Conservation (phyloP, 2,329 filamentous ascomycete genomes). For the Biscogniauxia mediterranea region DNA sequence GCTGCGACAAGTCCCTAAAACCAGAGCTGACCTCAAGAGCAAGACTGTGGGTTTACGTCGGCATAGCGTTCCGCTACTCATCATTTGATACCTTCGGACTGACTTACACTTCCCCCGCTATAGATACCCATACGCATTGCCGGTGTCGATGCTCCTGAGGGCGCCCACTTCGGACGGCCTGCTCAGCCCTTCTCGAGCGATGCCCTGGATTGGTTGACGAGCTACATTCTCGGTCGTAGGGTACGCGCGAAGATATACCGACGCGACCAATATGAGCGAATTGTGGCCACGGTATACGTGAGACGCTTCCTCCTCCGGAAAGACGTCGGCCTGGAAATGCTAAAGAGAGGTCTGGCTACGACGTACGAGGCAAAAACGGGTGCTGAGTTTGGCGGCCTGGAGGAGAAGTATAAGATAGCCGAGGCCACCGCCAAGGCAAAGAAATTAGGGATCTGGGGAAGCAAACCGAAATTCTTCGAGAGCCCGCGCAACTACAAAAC, state of each 20-base stretch:
- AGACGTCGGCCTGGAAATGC: slow-evolving; percentile 88
- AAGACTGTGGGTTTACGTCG: slow-evolving; percentile 64
- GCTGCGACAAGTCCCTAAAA: slow-evolving; percentile 71
- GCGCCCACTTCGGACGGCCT: slow-evolving; percentile 85
- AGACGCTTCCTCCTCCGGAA: slow-evolving; percentile 65
- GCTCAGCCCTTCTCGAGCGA: slow-evolving; percentile 83
- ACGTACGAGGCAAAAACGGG: slow-evolving; percentile 92
- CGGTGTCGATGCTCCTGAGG: slow-evolving; percentile 89
- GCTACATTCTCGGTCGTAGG: slow-evolving; percentile 67
- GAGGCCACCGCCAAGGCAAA: slow-evolving; percentile 65
- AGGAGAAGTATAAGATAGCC: slow-evolving; percentile 62
- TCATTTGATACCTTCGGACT: slow-evolving; percentile 1
- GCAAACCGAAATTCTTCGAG: slow-evolving; percentile 63
- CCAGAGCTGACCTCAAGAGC: slow-evolving; percentile 66
- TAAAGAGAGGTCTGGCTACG: slow-evolving; percentile 79
- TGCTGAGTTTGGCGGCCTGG: slow-evolving; percentile 78
- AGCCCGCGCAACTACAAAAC: slow-evolving; percentile 87
- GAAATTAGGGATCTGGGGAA: slow-evolving; percentile 73
- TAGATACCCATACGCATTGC: slow-evolving; percentile 88
- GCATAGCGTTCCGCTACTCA: background rate
- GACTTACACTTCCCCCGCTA: slow-evolving; percentile 3
- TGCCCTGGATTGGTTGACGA: slow-evolving; percentile 76
- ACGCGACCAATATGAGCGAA: slow-evolving; percentile 87
- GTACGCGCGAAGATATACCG: slow-evolving; percentile 82
- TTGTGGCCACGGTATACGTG: slow-evolving; percentile 82